Conservation (phyloP, 768 basidiomycete genomes). For the Lactarius evosmus region DNA sequence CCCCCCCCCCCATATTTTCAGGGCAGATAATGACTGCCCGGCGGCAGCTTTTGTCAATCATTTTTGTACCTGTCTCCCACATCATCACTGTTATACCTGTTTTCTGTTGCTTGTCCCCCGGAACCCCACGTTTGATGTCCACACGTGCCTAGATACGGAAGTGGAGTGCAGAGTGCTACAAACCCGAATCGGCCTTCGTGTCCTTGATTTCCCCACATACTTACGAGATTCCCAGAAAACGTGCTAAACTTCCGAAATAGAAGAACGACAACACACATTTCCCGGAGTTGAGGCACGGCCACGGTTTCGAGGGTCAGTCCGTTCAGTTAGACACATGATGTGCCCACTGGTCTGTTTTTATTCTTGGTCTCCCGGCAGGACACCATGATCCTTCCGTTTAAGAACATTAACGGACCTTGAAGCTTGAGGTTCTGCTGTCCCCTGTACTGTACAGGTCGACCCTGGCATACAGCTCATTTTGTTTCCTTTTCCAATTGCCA, state of each 20-base stretch:
- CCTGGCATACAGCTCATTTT: conserved; percentile 29
- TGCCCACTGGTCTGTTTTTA: not conserved
- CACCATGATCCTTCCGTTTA: not conserved
- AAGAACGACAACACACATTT: not conserved
- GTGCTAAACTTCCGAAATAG: not conserved
- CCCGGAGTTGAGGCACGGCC: not conserved
- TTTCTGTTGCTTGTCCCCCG: not conserved
- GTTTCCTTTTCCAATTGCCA: conserved; percentile 28
- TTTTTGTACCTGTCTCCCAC: not conserved
- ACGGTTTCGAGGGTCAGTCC: not conserved
- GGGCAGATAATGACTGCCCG: not conserved
- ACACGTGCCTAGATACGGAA: not conserved
- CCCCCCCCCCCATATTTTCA: not conserved
- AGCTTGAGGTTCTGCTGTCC: conserved; percentile 15
- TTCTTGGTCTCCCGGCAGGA: not conserved
- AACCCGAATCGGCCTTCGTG: not conserved
- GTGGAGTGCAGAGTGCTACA: not conserved
- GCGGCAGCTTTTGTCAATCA: not conserved
- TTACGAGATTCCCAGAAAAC: not conserved
- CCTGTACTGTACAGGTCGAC: conserved; percentile 23
- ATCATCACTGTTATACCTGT: not conserved
- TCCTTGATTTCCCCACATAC: not conserved
- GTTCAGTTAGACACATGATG: not conserved
- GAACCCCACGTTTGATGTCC: not conserved
- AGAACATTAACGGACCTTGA: not conserved